A percentile compares a stretch with the other conserved stretches of the same genome.
phyloP scores from a whole-genome alignment of 73 alveolate species.

The Breviolum minutum region DNA sequence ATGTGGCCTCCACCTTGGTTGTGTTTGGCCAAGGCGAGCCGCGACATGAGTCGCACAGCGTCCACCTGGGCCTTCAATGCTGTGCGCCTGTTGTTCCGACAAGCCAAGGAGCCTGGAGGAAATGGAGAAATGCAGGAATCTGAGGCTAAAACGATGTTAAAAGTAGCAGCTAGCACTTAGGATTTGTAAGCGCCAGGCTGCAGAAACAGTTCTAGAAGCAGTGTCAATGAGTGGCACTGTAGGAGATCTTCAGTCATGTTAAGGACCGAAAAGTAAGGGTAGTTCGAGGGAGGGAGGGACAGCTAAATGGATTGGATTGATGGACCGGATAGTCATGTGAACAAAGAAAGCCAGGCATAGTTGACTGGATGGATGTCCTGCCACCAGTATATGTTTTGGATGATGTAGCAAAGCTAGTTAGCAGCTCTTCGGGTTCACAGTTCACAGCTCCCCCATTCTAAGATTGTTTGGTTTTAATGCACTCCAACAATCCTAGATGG shows the following conservation, averaged over 20 bases:
- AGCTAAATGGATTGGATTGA: too few relatives aligned
- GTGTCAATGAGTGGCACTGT: too few relatives aligned
- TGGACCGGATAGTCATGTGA: too few relatives aligned
- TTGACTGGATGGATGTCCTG: too few relatives aligned
- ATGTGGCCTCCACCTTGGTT: background rate
- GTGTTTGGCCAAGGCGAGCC: background rate
- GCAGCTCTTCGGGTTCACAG: background rate
- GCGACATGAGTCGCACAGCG: slow-evolving; percentile 61
- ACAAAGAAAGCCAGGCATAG: too few relatives aligned
- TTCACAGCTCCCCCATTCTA: background rate
- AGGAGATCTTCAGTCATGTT: too few relatives aligned
- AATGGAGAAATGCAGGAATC: background rate
- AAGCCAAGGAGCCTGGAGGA: background rate
- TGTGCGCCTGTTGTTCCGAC: slow-evolving; percentile 40
- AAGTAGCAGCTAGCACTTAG: background rate
- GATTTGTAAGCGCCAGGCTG: too few relatives aligned
- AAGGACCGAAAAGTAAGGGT: too few relatives aligned
- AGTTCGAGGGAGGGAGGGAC: too few relatives aligned
- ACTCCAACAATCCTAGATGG: too few relatives aligned
- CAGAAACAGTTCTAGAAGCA: too few relatives aligned
- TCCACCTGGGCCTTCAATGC: slow-evolving; percentile 74
- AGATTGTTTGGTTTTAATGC: background rate
- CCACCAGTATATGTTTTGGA: too few relatives aligned
- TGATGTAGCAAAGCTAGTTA: background rate
- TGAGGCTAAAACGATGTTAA: background rate